Conservation (phyloP, 2,329 filamentous ascomycete species). For the Penicillium sp. region DNA sequence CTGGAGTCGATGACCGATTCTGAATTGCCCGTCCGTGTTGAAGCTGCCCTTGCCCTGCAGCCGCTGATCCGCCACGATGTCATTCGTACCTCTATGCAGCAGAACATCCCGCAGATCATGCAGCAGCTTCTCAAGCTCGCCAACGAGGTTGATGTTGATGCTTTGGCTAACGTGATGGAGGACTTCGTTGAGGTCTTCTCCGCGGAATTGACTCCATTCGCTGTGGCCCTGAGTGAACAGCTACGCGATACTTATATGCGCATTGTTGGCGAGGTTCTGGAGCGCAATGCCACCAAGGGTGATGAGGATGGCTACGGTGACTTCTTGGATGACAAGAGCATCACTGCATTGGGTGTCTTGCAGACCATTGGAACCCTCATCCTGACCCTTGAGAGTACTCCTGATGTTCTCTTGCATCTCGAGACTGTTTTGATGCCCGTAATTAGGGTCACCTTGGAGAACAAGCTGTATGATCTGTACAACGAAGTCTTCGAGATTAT, state of each 20-base stretch:
- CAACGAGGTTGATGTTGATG: constrained; percentile 97
- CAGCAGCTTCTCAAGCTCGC: constrained; percentile 95
- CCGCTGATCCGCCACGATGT: constrained; percentile 94
- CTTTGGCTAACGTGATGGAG: constrained; percentile 98
- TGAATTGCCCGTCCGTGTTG: constrained; percentile 91
- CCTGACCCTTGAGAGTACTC: constrained; percentile 93
- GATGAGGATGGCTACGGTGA: constrained; percentile 83
- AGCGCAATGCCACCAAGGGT: constrained; percentile 76
- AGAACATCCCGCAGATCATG: constrained; percentile 99
- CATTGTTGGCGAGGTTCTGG: constrained; percentile 87
- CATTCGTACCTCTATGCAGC: constrained; percentile 93
- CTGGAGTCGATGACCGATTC: constrained; percentile 94
- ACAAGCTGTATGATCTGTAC: constrained; percentile 97
- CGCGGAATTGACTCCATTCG: constrained; percentile 94
- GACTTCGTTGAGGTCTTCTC: constrained; percentile 99
- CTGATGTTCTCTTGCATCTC: constrained; percentile 90
- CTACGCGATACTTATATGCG: constrained; percentile 93
- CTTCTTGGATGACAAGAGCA: constrained; percentile 97
- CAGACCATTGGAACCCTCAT: constrained; percentile 98
- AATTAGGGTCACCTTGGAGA: constrained; percentile 92
- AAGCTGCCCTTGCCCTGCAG: constrained; percentile 90
- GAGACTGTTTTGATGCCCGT: constrained; percentile 97
- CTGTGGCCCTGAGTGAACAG: constrained; percentile 93
- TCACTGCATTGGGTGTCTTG: constrained; percentile 91
- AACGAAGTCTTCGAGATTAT: constrained; percentile 99